Conservation (phyloP, 768 basidiomycete species). For the Obba rivulosa region DNA sequence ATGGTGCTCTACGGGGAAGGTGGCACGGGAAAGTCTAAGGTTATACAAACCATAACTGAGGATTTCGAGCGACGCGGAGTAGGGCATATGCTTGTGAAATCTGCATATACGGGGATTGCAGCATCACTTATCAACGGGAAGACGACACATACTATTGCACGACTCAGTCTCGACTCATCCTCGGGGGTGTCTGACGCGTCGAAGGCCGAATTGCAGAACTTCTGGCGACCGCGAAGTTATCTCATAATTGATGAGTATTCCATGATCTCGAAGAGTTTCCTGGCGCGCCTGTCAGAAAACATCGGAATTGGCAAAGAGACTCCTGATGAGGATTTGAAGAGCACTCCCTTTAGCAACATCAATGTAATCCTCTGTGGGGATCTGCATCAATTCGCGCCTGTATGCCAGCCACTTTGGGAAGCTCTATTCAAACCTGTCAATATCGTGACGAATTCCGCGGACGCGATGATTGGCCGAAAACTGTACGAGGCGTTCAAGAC, state of each 20-base stretch:
- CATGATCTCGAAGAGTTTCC: conserved; percentile 28
- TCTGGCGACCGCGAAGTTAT: conserved; percentile 16
- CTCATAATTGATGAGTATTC: conserved; percentile 37
- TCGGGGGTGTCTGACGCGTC: not conserved
- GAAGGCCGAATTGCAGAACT: conserved; percentile 8
- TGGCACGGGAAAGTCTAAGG: conserved; percentile 38
- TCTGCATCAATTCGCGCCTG: conserved; percentile 43
- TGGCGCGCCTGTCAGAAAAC: conserved; percentile 16
- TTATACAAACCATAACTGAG: conserved; percentile 34
- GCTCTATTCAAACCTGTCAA: conserved; percentile 18
- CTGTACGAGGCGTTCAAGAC: conserved; percentile 14
- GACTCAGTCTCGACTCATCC: conserved; percentile 10
- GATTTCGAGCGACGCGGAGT: conserved; percentile 20
- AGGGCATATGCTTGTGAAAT: conserved; percentile 24
- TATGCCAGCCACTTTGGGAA: conserved; percentile 10
- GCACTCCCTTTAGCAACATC: conserved; percentile 30
- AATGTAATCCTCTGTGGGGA: conserved; percentile 37
- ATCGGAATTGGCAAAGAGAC: conserved; percentile 7
- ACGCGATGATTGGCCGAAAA: not conserved
- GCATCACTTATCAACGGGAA: conserved; percentile 33
- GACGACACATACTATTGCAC: conserved; percentile 30
- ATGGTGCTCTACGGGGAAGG: conserved; percentile 39
- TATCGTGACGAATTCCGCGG: not conserved
- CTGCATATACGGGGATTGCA: conserved; percentile 36
- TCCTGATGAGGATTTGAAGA: not conserved